phyloP scores from a whole-genome alignment of 805 yeast genomes.

The Diddensiella caesifluorescens region DNA sequence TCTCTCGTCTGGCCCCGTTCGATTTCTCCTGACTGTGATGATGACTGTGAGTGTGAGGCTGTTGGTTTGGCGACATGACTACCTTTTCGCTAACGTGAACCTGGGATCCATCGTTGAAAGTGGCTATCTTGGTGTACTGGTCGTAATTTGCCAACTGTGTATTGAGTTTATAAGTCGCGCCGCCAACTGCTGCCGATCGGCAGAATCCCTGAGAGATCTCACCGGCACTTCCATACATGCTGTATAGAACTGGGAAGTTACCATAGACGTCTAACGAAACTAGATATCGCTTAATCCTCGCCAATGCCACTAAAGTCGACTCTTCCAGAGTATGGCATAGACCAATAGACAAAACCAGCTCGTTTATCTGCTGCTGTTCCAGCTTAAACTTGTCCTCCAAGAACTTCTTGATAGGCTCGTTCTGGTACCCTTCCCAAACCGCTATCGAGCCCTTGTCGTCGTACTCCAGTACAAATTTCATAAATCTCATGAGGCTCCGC shows the following conservation, averaged over 20 bases:
- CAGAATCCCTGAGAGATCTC: slow-evolving; percentile 96
- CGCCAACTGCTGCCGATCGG: slow-evolving; percentile 96
- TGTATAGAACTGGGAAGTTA: slow-evolving; percentile 83
- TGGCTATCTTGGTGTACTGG: slow-evolving; percentile 58
- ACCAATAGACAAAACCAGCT: slow-evolving; percentile 82
- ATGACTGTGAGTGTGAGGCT: slow-evolving; percentile 1
- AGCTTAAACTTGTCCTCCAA: slow-evolving; percentile 62
- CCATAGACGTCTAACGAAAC: slow-evolving; percentile 89
- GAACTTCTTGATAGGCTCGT: slow-evolving; percentile 54
- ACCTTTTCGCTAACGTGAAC: slow-evolving; percentile 76
- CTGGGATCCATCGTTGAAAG: slow-evolving; percentile 57
- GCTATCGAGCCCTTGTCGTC: slow-evolving; percentile 45
- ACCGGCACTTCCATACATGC: slow-evolving; percentile 94
- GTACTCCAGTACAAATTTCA: slow-evolving; percentile 78
- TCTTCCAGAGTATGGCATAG: slow-evolving; percentile 58
- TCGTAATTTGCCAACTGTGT: slow-evolving; percentile 63
- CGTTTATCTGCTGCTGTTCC: slow-evolving; percentile 69
- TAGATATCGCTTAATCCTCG: slow-evolving; percentile 77
- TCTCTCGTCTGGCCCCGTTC: slow-evolving; percentile 26
- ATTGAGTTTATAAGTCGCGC: slow-evolving; percentile 84
- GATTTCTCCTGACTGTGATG: not conserved
- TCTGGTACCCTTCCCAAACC: slow-evolving; percentile 51
- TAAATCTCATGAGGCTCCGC: slow-evolving; percentile 82
- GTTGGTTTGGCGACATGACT: slow-evolving; percentile 34
- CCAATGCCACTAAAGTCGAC: slow-evolving; percentile 67